These are phyloP conservation scores for Ceratocystis ficicola DNA, from an alignment of 2,329 filamentous ascomycete species.

Conservation along the genomic window DNA sequence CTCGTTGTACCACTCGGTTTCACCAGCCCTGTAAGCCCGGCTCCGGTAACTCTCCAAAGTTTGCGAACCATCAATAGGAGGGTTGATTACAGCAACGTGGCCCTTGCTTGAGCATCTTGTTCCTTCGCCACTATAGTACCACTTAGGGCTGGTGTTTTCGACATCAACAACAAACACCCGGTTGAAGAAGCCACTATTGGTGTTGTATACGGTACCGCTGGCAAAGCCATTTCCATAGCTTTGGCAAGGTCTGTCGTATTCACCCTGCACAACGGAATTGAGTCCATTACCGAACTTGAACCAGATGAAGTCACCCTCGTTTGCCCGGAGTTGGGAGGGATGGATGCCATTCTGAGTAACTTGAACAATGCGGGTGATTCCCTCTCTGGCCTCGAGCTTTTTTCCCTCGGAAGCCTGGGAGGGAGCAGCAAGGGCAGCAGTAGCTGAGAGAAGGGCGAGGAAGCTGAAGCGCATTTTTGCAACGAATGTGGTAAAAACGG, in stretches of 20 bases:
- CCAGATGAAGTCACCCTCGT: not conserved
- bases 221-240: conserved; percentile 26
- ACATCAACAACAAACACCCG: conserved; percentile 30
- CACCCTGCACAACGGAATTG: conserved; percentile 8
- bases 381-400: not conserved
- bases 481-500: not conserved
- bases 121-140: not conserved
- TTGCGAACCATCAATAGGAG: conserved; percentile 25
- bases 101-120: conserved; percentile 24
- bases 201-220: not conserved
- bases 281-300: accelerated
- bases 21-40: too few species aligned
- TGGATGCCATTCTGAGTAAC: not conserved
- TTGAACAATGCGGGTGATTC: not conserved
- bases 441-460: not conserved
- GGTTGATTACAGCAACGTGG: conserved; percentile 22
- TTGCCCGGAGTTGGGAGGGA: accelerated
- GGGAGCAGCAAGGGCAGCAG: not conserved
- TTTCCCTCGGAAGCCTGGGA: not conserved
- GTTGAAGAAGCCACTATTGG: conserved; percentile 21
- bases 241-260: conserved; percentile 34
- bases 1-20: too few species aligned
- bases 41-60: accelerated
- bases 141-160: not conserved
- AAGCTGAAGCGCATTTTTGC: not conserved